Evolutionary conservation across 495 filamentous ascomycete genomes (phyloP).

Genomic region (Pyronema domesticum): DNA sequence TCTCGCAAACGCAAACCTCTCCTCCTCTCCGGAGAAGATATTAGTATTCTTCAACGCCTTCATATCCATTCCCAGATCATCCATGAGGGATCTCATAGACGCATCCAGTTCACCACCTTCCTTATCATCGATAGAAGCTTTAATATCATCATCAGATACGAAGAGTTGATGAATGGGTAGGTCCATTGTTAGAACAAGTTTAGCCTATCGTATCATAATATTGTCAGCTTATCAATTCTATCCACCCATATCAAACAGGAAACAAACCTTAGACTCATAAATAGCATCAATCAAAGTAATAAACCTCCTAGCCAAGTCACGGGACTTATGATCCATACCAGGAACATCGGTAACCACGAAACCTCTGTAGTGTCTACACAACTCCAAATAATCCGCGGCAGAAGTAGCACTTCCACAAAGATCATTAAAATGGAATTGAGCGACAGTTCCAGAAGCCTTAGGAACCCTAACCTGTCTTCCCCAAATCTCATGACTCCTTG

Average conservation of each 20-base stretch:
- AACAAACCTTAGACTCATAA: conserved; percentile 50
- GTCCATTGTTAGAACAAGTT: conserved; percentile 78
- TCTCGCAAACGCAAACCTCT: conserved; percentile 86
- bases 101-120: conserved; percentile 50
- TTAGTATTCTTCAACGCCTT: conserved; percentile 65
- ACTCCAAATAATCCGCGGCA: conserved; percentile 87
- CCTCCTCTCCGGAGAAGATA: conserved; percentile 89
- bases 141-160: conserved; percentile 61
- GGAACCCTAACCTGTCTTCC: conserved; percentile 78
- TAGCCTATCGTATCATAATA: conserved; percentile 39
- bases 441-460: conserved; percentile 67
- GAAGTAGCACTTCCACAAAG: conserved; percentile 72
- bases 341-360: conserved; percentile 86
- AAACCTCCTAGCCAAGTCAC: conserved; percentile 83
- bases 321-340: conserved; percentile 65
- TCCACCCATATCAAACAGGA: background rate
- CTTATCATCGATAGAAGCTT: conserved; percentile 29
- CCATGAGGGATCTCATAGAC: conserved; percentile 80
- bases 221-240: background rate
- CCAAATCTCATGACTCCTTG: conserved; percentile 74
- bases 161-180: conserved; percentile 75
- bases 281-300: conserved; percentile 96
- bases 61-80: conserved; percentile 78
- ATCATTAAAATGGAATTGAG: conserved; percentile 78
- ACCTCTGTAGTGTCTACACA: conserved; percentile 75